phyloP scores from a whole-genome alignment of 768 basidiomycete genomes.

The Mycena chlorophos region DNA sequence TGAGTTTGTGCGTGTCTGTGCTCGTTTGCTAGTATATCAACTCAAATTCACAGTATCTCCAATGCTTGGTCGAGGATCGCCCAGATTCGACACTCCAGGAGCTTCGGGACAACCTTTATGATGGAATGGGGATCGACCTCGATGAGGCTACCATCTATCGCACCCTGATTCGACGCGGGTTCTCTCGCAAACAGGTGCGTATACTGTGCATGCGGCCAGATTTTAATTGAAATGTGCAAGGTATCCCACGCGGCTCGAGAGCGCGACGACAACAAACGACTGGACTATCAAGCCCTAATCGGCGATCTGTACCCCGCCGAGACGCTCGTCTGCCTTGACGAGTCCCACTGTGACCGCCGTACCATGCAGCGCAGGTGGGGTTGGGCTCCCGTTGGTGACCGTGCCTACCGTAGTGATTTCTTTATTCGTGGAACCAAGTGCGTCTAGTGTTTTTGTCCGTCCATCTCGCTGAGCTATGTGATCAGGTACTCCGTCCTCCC shows the following conservation, averaged over 20 bases:
- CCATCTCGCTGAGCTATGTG: not conserved
- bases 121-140: not conserved
- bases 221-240: not conserved
- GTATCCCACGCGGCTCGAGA: not conserved
- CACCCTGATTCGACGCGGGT: not conserved
- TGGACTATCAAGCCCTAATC: not conserved
- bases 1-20: not conserved
- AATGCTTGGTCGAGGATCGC: not conserved
- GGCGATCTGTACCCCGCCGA: too few species aligned
- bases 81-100: not conserved
- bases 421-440: not conserved
- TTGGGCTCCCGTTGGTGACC: not conserved
- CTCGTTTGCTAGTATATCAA: not conserved
- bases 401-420: not conserved
- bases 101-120: not conserved
- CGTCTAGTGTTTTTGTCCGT: not conserved
- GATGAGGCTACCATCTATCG: not conserved
- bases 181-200: not conserved
- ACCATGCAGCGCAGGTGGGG: not conserved
- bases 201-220: not conserved
- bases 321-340: not conserved
- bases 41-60: not conserved
- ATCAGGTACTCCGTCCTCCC: not conserved
- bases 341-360: not conserved
- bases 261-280: not conserved